phyloP scores from a whole-genome alignment of 495 filamentous ascomycete genomes.

The Entonaema liquescens region DNA sequence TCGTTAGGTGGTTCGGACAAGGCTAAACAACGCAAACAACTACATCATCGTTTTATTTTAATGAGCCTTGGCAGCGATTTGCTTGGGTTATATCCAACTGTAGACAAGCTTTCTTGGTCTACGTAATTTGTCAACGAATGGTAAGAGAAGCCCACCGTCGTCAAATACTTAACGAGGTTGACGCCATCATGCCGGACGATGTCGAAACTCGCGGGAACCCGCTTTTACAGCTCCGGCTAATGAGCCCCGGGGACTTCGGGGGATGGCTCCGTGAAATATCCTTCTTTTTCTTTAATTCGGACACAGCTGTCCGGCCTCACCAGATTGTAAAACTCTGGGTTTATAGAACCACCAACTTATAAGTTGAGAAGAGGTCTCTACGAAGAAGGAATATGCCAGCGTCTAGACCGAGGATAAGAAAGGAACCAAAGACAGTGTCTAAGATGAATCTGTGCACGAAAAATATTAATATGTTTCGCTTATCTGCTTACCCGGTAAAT shows the following conservation, averaged over 20 bases:
- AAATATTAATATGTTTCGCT: slow-evolving; percentile 12
- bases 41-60: slow-evolving; percentile 28
- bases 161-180: slow-evolving; percentile 25
- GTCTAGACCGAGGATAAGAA: too few relatives aligned
- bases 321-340: neutral
- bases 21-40: slow-evolving; percentile 4
- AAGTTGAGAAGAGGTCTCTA: neutral
- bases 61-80: slow-evolving; percentile 15
- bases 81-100: slow-evolving; percentile 1
- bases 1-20: slow-evolving; percentile 1
- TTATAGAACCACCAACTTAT: neutral
- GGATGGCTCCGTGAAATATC: slow-evolving; percentile 21
- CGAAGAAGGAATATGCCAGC: neutral
- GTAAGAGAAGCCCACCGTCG: slow-evolving; percentile 7
- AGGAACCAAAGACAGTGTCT: neutral
- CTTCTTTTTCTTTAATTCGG: too few relatives aligned
- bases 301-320: slow-evolving; percentile 8
- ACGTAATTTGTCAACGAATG: slow-evolving; percentile 8
- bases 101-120: slow-evolving; percentile 14
- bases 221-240: slow-evolving; percentile 41
- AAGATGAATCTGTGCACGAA: slow-evolving; percentile 16
- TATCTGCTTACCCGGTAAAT: slow-evolving; percentile 33
- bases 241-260: slow-evolving; percentile 29
- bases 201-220: slow-evolving; percentile 33
- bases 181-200: slow-evolving; percentile 33